phyloP scores from a whole-genome alignment of 2,329 filamentous ascomycete species.

The Colletotrichum tropicicola region DNA sequence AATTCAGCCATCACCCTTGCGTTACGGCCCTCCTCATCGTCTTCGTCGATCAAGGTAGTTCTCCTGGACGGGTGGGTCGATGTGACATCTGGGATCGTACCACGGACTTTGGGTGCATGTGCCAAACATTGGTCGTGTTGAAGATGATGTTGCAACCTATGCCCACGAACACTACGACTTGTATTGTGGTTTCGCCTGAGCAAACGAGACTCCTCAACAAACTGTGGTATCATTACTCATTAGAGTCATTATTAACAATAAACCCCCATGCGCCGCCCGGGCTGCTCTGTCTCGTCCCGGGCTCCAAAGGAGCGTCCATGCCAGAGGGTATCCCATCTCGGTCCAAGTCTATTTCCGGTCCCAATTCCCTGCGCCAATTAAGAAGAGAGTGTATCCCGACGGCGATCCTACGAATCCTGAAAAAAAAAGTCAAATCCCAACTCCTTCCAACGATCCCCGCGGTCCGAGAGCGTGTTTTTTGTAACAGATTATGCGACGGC shows the following conservation, averaged over 20 bases:
- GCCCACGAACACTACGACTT: too few relatives aligned
- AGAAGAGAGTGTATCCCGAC: not conserved
- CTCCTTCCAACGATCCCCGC: not conserved
- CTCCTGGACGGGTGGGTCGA: not conserved
- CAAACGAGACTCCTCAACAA: not conserved
- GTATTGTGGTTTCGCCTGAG: too few relatives aligned
- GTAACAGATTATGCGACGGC: slow-evolving; percentile 41
- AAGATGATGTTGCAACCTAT: not conserved
- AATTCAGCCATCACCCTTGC: not conserved
- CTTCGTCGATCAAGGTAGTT: too few relatives aligned
- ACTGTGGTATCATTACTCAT: slow-evolving; percentile 31
- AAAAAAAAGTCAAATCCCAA: not conserved
- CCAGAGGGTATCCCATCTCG: slow-evolving; percentile 24
- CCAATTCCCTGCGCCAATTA: slow-evolving; percentile 16
- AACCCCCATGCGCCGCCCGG: slow-evolving; percentile 8
- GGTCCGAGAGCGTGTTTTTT: not conserved
- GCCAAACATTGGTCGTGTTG: too few relatives aligned
- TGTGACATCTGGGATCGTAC: not conserved
- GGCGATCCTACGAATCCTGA: not conserved
- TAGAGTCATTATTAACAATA: slow-evolving; percentile 30
- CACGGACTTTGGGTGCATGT: not conserved
- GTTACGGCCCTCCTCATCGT: not conserved
- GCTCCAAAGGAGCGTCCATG: slow-evolving; percentile 16
- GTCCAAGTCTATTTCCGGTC: slow-evolving; percentile 13
- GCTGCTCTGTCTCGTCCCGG: not conserved